These are phyloP conservation scores for Metschnikowia dekortorum DNA, from an alignment of 805 yeast species.

Conservation along the genomic window DNA sequence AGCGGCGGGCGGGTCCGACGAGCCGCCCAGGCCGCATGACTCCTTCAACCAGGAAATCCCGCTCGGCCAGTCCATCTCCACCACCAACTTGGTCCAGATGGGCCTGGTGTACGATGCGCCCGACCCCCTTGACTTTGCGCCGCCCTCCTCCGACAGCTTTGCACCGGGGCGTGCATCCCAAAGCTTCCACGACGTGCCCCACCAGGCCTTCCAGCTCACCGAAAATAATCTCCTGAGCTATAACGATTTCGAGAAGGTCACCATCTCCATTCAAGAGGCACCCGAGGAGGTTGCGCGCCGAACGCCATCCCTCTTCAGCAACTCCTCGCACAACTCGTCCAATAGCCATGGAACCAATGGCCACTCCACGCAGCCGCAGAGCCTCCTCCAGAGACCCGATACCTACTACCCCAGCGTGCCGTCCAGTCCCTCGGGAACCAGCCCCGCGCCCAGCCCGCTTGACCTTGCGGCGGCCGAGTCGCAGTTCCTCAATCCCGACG, in stretches of 20 bases:
- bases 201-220: slow-evolving; percentile 10
- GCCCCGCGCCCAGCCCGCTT: slow-evolving; percentile 8
- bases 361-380: background rate
- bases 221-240: slow-evolving; percentile 17
- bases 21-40: slow-evolving; percentile 5
- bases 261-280: slow-evolving; percentile 19
- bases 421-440: slow-evolving; percentile 3
- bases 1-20: background rate
- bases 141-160: background rate
- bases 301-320: slow-evolving; percentile 56
- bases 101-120: background rate
- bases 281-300: slow-evolving; percentile 33
- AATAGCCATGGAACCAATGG: slow-evolving; percentile 29
- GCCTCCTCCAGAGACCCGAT: slow-evolving; percentile 1
- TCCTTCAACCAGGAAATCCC: slow-evolving; percentile 33
- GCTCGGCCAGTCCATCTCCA: slow-evolving; percentile 37
- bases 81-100: slow-evolving; percentile 26
- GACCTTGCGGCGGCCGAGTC: slow-evolving; percentile 16
- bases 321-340: slow-evolving; percentile 39
- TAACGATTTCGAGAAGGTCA: slow-evolving; percentile 13
- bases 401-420: slow-evolving; percentile 1
- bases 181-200: background rate
- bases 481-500: slow-evolving; percentile 30
- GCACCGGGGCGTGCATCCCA: background rate
- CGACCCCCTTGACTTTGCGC: background rate